Percentiles rank a stretch among this genome's conserved stretches.
Evolutionary conservation across 495 filamentous ascomycete species (phyloP).

Genomic region (Letharia lupina): DNA sequence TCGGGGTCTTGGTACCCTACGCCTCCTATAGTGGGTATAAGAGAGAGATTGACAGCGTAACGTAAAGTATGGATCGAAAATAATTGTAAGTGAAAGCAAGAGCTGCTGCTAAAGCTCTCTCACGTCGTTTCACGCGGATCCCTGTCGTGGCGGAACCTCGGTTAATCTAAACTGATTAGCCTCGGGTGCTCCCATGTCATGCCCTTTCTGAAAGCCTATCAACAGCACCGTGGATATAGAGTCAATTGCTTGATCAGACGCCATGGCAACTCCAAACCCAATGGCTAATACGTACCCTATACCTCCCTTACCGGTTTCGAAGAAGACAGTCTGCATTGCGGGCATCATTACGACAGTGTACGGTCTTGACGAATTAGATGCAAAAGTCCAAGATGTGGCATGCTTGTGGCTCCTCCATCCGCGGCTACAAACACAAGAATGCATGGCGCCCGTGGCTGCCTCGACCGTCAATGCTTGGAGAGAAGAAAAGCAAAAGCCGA

Average conservation of each 20-base stretch:
- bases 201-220: not conserved
- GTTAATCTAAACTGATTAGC: not conserved
- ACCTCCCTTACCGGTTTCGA: conserved; percentile 45
- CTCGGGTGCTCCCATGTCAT: too few species aligned
- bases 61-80: not conserved
- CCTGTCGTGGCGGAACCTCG: conserved; percentile 7
- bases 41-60: not conserved
- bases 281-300: conserved; percentile 27
- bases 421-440: conserved; percentile 55
- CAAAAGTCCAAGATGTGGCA: conserved; percentile 44
- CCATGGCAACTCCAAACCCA: conserved; percentile 27
- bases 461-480: conserved; percentile 54
- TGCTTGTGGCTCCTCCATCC: conserved; percentile 86
- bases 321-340: conserved; percentile 54
- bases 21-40: not conserved
- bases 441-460: conserved; percentile 56
- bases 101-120: not conserved
- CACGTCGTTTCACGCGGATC: conserved; percentile 4
- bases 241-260: not conserved
- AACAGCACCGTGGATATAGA: not conserved
- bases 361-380: conserved; percentile 63
- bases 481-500: conserved; percentile 22
- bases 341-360: conserved; percentile 71
- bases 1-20: not conserved
- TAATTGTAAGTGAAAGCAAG: not conserved